Base-by-base conservation (phyloP, 202 grass and related monocot species). In the Carex arenaria region DNA sequence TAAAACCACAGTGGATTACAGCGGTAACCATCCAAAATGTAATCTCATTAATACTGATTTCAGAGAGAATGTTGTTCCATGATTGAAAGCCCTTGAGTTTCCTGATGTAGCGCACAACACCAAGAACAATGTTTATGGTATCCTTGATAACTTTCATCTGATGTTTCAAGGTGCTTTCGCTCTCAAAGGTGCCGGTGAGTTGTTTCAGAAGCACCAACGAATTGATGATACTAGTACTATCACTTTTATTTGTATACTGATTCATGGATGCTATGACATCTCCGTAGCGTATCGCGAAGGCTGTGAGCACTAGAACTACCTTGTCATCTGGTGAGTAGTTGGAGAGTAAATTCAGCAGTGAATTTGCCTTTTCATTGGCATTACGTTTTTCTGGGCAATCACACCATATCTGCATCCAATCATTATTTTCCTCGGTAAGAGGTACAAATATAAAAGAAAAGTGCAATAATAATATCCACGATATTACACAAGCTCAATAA, bases 341-440 rank as follows among this genome's bases (percentile, higher is more conserved):
- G 47, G 71, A 53, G 20, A 75, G 71, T 30, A 75, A 75, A 51
- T 5, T 23, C 47, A 75, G 71, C 22, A 75, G 47, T 3, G 71
- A 75, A 75, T 75, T 75, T 8, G 71, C 12, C 71, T 47, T 75
- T 31, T 75, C 71, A 17, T 75, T 47, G 71, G 71, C 71, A 75
- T 22, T 75, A 13, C 71, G 47, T 55, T 75, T 75, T 54, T 75
- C 47, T 1, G 49, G 71, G 71, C 71, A 75, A 75, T 75, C 71
- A 9, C 55, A 54, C 2, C 22, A 75, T 53, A 75, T 75, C 71
- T 75, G 22, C 71, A 75, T 75, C 22, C 4, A 31, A 15, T 17
- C 1, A 8, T 9, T 22, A 5, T 31, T 28, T n/a, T n/a, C n/a
- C n/a, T n/a, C n/a, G n/a, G n/a, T n/a, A n/a, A n/a, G n/a, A n/a